phyloP scores from a whole-genome alignment of 148 eudicot genomes.

The Rhododendron ferrugineum region DNA sequence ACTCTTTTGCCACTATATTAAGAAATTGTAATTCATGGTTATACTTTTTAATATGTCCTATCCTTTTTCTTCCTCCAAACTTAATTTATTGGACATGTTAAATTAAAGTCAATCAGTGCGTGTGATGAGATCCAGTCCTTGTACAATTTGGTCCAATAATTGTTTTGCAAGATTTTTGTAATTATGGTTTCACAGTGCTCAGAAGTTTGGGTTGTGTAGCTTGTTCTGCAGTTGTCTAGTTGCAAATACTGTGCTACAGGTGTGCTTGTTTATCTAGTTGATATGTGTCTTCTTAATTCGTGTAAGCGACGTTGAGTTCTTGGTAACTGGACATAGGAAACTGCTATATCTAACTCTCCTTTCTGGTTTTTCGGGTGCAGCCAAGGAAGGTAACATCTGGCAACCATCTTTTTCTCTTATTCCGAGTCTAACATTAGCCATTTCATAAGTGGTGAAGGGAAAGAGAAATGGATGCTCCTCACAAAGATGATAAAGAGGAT shows the following conservation, averaged over 20 bases:
- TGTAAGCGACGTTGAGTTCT: not conserved
- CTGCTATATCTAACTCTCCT: not conserved
- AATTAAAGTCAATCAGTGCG: not conserved
- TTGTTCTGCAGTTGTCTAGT: not conserved
- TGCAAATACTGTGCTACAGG: not conserved
- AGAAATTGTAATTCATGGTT: not conserved
- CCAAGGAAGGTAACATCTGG: not conserved
- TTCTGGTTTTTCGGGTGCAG: not conserved
- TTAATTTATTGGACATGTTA: not conserved
- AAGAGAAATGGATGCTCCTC: conserved; percentile 33
- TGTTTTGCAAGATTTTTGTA: not conserved
- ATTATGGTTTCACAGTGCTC: not conserved
- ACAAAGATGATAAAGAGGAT: conserved; percentile 21
- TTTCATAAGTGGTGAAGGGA: not conserved
- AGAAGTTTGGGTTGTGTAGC: not conserved
- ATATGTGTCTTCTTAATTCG: not conserved
- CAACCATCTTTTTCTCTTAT: not conserved
- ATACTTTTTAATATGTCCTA: not conserved
- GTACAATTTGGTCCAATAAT: not conserved
- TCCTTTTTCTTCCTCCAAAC: not conserved
- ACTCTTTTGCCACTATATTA: not conserved
- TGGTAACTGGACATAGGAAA: not conserved
- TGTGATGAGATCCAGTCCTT: not conserved
- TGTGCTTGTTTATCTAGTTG: conserved; percentile 7
- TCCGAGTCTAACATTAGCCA: not conserved